These are phyloP conservation scores for Aquilaria yunnanensis DNA, from an alignment of 345 rosid species.

Conservation along the genomic window DNA sequence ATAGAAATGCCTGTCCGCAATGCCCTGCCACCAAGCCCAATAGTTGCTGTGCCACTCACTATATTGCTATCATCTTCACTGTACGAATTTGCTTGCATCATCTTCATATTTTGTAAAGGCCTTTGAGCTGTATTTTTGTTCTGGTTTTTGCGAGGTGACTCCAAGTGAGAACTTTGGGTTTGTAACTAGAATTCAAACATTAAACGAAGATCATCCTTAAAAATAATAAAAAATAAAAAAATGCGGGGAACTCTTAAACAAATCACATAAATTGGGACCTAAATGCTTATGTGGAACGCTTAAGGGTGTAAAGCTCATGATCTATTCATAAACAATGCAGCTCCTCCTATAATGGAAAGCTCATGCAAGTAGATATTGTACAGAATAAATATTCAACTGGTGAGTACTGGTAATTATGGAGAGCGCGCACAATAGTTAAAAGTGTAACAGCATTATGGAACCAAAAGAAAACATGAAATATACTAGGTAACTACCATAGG, in stretches of 20 bases:
- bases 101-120: slow-evolving; percentile 18
- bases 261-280: too few relatives aligned
- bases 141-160: slow-evolving; percentile 25
- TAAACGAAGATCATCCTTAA: too few relatives aligned
- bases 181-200: too few relatives aligned
- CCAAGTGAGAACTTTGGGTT: slow-evolving; percentile 4
- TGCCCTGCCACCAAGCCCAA: slow-evolving; percentile 48
- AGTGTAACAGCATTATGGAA: too few relatives aligned
- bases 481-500: slow-evolving; percentile 30
- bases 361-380: neutral
- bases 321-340: too few relatives aligned
- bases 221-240: too few relatives aligned
- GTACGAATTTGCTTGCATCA: slow-evolving; percentile 22
- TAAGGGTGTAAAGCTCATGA: too few relatives aligned
- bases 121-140: slow-evolving; percentile 24
- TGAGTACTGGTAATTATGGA: neutral
- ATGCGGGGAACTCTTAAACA: too few relatives aligned
- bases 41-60: slow-evolving; percentile 25
- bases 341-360: neutral
- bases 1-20: slow-evolving; percentile 30
- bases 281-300: too few relatives aligned
- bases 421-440: too few relatives aligned
- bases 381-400: neutral
- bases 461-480: too few relatives aligned
- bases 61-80: slow-evolving; percentile 24